Evolutionary conservation across 345 rosid genomes (phyloP), one percentile per base, ranked within the genome.

Genomic region (Erodium maritimum): DNA sequence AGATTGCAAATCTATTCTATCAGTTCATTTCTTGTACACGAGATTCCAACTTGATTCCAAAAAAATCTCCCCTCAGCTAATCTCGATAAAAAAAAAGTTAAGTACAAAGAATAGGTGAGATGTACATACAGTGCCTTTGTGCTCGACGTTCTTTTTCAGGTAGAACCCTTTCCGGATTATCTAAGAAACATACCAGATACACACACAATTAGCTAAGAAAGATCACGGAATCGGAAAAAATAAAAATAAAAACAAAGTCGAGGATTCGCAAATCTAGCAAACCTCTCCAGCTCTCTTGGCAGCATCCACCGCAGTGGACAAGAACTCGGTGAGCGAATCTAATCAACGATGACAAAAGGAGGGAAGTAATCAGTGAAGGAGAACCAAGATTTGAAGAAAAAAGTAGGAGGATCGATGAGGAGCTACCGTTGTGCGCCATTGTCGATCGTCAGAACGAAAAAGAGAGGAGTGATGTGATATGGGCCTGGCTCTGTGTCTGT

Each of bases 241-340:
- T 45, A 5, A 19, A 50, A 37, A 50, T n/a, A 11, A 3, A 9
- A 52, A 25, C n/a, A n/a, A n/a, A n/a, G n/a, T 25, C 33, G 33
- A 25, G 7, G 33, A 3, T 25, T 17, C 18, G 1, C 21, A 19
- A 19, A 14, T 23, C 23, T 16, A 23, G 1, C 17, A 2, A 16
- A 85, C 96, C 85, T 89, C 77, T 50, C 96, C 95, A 61, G 99
- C 99, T 73, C 20, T 71, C 74, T 85, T 81, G 20, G 96, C 97
- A 20, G 99, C 96, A 59, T 85, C 96, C 63, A 82, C 74, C 23
- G 96, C 95, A 20, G 88, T 67, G 48, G 71, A 74, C 69, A 89
- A 60, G 71, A 76, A 89, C 69, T 64, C 71, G 54, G 73, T 75
- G 56, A 79, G 71, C 50, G 80, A 82, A 80, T 69, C 96, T 88